phyloP scores from a whole-genome alignment of 371 early-diverging fungal genomes.

The Mucor plumbeus region DNA sequence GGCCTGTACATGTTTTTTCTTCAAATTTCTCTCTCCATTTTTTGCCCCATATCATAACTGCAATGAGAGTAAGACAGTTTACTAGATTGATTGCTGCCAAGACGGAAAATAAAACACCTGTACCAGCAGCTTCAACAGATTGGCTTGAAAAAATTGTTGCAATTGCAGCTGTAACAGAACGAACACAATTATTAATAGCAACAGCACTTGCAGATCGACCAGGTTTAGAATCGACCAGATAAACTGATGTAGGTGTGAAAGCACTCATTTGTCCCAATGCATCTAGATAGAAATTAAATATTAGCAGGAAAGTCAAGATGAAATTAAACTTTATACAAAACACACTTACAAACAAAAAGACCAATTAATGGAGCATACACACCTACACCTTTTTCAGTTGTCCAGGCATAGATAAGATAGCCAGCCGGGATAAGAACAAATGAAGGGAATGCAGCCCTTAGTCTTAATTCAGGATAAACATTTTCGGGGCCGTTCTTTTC shows the following conservation, averaged over 20 bases:
- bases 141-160: conserved; percentile 32
- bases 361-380: conserved; percentile 57
- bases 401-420: conserved; percentile 60
- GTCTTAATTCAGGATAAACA: conserved; percentile 47
- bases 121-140: conserved; percentile 25
- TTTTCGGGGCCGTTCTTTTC: conserved; percentile 11
- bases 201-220: conserved; percentile 62
- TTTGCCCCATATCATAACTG: conserved; percentile 28
- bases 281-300: conserved; percentile 15
- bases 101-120: conserved; percentile 32
- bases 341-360: conserved; percentile 54
- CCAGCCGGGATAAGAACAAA: conserved; percentile 58
- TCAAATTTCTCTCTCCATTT: conserved; percentile 31
- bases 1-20: conserved; percentile 6
- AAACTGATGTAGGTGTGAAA: conserved; percentile 52
- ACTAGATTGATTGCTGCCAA: conserved; percentile 33
- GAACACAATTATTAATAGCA: conserved; percentile 56
- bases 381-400: conserved; percentile 37
- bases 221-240: conserved; percentile 58
- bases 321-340: conserved; percentile 21
- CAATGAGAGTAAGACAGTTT: conserved; percentile 25
- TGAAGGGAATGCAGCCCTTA: conserved; percentile 49
- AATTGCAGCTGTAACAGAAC: conserved; percentile 41
- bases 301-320: background rate
- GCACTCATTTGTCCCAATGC: conserved; percentile 45